These are phyloP conservation scores for Codiaeum variegatum DNA, from an alignment of 441 rosid genomes.

Conservation along the genomic window DNA sequence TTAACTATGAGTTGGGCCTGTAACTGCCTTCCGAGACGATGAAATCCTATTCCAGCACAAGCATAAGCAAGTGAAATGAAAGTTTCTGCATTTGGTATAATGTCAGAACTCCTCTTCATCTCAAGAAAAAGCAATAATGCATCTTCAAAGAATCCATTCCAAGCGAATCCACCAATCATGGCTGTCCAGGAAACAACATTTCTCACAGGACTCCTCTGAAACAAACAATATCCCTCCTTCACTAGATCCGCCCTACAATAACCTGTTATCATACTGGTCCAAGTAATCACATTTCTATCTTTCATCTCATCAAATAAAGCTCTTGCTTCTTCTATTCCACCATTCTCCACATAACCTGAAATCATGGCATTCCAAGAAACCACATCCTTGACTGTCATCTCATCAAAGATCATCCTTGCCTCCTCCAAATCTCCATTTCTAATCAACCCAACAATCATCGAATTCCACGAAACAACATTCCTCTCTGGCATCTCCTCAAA, in stretches of 20 bases:
- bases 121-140: constrained; percentile 56
- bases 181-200: constrained; percentile 84
- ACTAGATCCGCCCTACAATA: constrained; percentile 61
- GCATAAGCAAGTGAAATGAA: constrained; percentile 71
- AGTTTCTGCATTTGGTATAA: constrained; percentile 61
- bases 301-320: constrained; percentile 62
- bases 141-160: constrained; percentile 69
- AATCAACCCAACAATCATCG: constrained; percentile 58
- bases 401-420: constrained; percentile 51
- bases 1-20: constrained; percentile 50
- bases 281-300: constrained; percentile 58
- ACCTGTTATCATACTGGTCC: constrained; percentile 67
- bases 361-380: constrained; percentile 76
- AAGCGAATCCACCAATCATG: constrained; percentile 71
- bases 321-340: constrained; percentile 54
- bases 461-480: constrained; percentile 73
- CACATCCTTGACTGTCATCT: constrained; percentile 42
- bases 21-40: constrained; percentile 55
- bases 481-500: constrained; percentile 74
- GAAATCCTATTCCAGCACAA: constrained; percentile 57
- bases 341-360: constrained; percentile 53
- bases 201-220: constrained; percentile 58
- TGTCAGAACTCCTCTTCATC: constrained; percentile 37
- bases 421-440: constrained; percentile 55
- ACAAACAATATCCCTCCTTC: constrained; percentile 48